These are phyloP conservation scores for Sisymbrium altissimum DNA, from an alignment of 345 rosid species.

Conservation along the genomic window DNA sequence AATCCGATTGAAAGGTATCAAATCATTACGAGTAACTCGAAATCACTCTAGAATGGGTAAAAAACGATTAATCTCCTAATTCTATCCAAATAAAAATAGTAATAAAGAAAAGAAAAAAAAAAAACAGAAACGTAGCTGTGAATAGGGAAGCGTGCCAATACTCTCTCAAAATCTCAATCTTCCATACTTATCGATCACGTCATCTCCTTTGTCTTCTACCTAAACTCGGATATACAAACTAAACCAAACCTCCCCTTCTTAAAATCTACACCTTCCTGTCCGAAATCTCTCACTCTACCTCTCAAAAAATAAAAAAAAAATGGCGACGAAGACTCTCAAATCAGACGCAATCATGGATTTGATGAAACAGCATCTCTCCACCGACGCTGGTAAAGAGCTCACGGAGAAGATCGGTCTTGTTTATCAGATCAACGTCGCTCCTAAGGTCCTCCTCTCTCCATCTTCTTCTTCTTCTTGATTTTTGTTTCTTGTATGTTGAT, in stretches of 20 bases:
- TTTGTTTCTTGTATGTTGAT: neutral
- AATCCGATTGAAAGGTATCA: too few relatives aligned
- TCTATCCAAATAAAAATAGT: too few relatives aligned
- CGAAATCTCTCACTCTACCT: neutral
- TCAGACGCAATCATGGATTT: conserved; percentile 66
- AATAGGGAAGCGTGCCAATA: conserved; percentile 33
- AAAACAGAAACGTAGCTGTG: neutral
- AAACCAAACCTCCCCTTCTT: neutral
- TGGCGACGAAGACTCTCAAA: conserved; percentile 66
- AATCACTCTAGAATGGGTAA: neutral
- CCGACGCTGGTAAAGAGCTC: conserved; percentile 67
- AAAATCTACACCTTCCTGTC: neutral
- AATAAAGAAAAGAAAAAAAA: neutral
- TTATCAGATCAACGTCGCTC: conserved; percentile 87
- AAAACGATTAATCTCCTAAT: neutral
- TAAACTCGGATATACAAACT: neutral
- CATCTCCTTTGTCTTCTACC: conserved; percentile 24
- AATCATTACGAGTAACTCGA: too few relatives aligned
- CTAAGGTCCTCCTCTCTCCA: conserved; percentile 60
- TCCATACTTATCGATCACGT: conserved; percentile 34
- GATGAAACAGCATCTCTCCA: conserved; percentile 62
- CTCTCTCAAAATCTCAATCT: conserved; percentile 3
- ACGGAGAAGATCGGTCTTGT: conserved; percentile 73
- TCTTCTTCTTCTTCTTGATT: neutral
- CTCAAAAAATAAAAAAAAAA: neutral